Conservation (phyloP, 2,329 filamentous ascomycete genomes). For the Rosellinia necatrix region DNA sequence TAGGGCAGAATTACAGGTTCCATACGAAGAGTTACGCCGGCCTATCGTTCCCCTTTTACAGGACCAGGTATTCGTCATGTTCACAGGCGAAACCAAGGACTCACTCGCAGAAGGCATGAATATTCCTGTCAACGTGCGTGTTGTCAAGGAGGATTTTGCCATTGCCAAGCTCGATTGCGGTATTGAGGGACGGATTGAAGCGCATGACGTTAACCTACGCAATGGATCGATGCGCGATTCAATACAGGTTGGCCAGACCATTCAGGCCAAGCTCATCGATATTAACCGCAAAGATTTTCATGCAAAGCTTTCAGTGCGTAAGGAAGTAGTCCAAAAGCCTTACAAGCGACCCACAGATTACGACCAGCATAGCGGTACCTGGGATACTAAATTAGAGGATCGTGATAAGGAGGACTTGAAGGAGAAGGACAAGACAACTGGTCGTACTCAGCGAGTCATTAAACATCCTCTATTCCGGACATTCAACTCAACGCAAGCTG, state of each 20-base stretch:
- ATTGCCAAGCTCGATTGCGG: constrained; percentile 94
- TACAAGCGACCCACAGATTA: constrained; percentile 73
- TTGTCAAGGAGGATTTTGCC: constrained; percentile 89
- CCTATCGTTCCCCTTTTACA: constrained; percentile 72
- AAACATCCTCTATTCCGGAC: constrained; percentile 96
- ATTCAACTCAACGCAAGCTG: constrained; percentile 89
- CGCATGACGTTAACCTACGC: constrained; percentile 77
- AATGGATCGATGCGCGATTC: constrained; percentile 69
- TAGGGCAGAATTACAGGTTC: constrained; percentile 86
- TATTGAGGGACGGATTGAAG: constrained; percentile 85
- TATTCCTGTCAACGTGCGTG: constrained; percentile 83
- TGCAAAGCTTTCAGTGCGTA: constrained; percentile 82
- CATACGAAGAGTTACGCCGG: constrained; percentile 91
- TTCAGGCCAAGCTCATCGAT: constrained; percentile 84
- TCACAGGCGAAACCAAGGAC: constrained; percentile 89
- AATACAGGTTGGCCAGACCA: constrained; percentile 79
- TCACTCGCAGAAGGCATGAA: constrained; percentile 90
- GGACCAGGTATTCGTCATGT: constrained; percentile 91
- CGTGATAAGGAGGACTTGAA: constrained; percentile 81
- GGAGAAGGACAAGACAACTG: constrained; percentile 84
- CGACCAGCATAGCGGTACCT: constrained; percentile 68
- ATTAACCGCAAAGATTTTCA: constrained; percentile 85
- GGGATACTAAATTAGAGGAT: constrained; percentile 83
- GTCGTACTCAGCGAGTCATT: constrained; percentile 89
- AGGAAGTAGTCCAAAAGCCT: constrained; percentile 76